These are phyloP conservation scores for Nowakowskiella sp. DNA, from an alignment of 192 early-diverging fungal species.

Conservation along the genomic window DNA sequence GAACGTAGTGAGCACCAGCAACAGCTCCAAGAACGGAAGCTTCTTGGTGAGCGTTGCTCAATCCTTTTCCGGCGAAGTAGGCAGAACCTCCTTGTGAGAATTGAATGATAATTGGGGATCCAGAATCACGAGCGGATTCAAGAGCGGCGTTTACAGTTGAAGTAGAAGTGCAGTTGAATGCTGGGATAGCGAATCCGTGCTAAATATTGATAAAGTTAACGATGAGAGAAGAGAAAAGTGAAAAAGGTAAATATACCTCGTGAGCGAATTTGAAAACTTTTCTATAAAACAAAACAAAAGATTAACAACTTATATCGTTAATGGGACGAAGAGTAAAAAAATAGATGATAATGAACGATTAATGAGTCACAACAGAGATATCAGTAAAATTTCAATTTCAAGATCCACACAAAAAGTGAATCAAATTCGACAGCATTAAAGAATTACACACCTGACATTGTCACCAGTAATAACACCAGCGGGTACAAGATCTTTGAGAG, in stretches of 20 bases:
- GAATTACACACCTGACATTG: constrained; percentile 77
- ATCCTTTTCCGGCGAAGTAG: constrained; percentile 89
- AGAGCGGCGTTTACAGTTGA: constrained; percentile 87
- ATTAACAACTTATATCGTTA: too few relatives aligned
- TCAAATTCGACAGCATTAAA: background rate
- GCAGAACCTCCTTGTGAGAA: constrained; percentile 90
- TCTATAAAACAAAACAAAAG: constrained; percentile 7
- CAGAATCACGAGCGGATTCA: constrained; percentile 88
- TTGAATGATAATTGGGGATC: constrained; percentile 91
- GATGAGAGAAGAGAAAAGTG: constrained; percentile 33
- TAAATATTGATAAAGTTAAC: constrained; percentile 36
- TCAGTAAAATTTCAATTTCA: too few relatives aligned
- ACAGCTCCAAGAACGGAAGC: constrained; percentile 86
- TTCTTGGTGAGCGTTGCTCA: constrained; percentile 78
- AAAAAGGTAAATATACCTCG: constrained; percentile 22
- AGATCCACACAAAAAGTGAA: too few relatives aligned
- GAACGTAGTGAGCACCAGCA: constrained; percentile 81
- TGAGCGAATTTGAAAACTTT: constrained; percentile 44
- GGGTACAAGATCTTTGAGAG: too few relatives aligned
- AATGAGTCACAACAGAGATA: too few relatives aligned
- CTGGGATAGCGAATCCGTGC: constrained; percentile 88
- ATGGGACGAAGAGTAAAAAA: too few relatives aligned
- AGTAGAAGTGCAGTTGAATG: constrained; percentile 92
- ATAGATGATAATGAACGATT: too few relatives aligned
- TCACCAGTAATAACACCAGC: constrained; percentile 91